Evolutionary conservation across 2,329 filamentous ascomycete genomes (phyloP).

Genomic region (Arthrobotrys sphaeroides): DNA sequence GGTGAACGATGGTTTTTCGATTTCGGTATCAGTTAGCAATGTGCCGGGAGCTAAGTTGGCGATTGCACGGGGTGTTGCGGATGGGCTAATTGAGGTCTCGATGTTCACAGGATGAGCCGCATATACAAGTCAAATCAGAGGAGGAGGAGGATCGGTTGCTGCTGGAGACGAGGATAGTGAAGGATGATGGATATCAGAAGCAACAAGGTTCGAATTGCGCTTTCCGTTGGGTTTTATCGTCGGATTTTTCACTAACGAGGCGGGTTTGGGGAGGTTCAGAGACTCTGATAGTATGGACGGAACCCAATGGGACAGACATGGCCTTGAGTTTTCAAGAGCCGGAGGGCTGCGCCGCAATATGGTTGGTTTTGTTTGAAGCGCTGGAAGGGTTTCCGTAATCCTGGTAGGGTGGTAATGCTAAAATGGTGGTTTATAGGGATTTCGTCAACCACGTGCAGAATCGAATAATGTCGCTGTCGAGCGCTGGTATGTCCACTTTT

Average conservation of each 20-base stretch:
- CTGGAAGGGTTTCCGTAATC: conserved; percentile 19
- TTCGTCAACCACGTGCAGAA: conserved; percentile 89
- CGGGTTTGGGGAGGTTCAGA: conserved; percentile 68
- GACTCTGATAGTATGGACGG: conserved; percentile 98
- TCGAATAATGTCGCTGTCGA: conserved; percentile 71
- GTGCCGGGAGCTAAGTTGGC: too few species aligned
- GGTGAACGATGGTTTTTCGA: too few species aligned
- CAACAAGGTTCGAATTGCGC: conserved; percentile 77
- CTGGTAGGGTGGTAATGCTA: conserved; percentile 49
- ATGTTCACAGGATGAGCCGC: conserved; percentile 75
- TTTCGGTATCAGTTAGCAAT: too few species aligned
- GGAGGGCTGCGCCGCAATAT: conserved; percentile 90
- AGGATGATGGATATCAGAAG: conserved; percentile 96
- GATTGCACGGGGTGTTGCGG: too few species aligned
- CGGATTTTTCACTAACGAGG: conserved; percentile 57
- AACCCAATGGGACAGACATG: conserved; percentile 91
- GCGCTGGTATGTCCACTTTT: conserved; percentile 67
- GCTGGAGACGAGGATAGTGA: conserved; percentile 87
- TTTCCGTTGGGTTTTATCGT: conserved; percentile 57
- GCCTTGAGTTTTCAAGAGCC: conserved; percentile 97
- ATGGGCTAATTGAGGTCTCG: conserved; percentile 10
- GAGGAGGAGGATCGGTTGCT: conserved; percentile 85
- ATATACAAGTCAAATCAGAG: conserved; percentile 91
- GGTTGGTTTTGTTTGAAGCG: conserved; percentile 67
- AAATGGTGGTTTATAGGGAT: conserved; percentile 69